Base-by-base conservation (phyloP, 192 early-diverging fungal species). In the Entomortierella chlamydospora region DNA sequence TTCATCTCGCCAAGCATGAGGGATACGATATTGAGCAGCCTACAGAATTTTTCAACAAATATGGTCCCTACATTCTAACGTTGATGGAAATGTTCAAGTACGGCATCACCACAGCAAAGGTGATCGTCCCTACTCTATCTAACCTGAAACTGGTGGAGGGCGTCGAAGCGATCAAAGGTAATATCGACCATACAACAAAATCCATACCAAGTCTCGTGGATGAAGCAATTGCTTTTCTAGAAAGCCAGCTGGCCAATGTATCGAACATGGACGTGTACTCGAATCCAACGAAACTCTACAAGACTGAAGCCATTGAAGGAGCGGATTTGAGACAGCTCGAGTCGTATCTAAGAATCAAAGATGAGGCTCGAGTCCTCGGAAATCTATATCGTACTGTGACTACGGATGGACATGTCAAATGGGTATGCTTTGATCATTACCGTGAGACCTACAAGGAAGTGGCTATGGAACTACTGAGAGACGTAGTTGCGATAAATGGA, bases 331-430 rank as follows among this genome's bases (percentile, higher is more conserved):
- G 56, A 33, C 45, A 41, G 33, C 57, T 69, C 0, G 33, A 69
- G 17, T 2, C 20, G 1, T 69, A 26, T 28, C 20, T 69, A 33
- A 7, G 1, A 1, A 23, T 5, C 15, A n/a, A 1, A 2, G 58
- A 69, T 8, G 4, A 59, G 33, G 33, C 20, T 2, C 28, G 43
- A 6, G 18, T n/a, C 18, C 49, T 69, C 15, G 57, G 57, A 1
- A 69, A 69, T 49, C 47, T 69, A 1, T 69, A 69, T 22, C 6
- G 67, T n/a, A 60, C 28, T 17, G 47, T 60, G 28, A 69, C 67
- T 2, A 1, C 1, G 11, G 57, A 51, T 18, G 67, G 67, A 11
- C 67, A 69, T 60, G 57, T 69, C 47, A 69, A 69, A 5, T 60
- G 67, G 67, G 57, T 69, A 5, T 69, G 67, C 22, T 20, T 57